Percentiles rank a stretch among this genome's conserved stretches.
Evolutionary conservation across 2,329 filamentous ascomycete species (phyloP).

Genomic region (Monilinia fructicola): DNA sequence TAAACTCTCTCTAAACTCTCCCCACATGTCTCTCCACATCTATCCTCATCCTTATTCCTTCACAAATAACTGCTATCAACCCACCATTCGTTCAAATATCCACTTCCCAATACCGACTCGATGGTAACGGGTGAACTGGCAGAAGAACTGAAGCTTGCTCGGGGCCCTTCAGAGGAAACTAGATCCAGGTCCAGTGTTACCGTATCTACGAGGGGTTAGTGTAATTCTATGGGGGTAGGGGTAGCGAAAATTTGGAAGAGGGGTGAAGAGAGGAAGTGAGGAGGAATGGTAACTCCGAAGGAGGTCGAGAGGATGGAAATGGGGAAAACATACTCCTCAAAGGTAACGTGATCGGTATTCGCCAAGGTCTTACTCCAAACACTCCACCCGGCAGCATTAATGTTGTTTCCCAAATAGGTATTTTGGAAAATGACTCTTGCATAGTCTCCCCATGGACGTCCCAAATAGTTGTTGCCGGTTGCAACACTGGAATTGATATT

Average conservation of each 20-base stretch:
- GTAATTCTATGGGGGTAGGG: background rate
- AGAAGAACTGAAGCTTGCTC: conserved; percentile 28
- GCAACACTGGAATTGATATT: conserved; percentile 45
- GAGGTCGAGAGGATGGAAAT: background rate
- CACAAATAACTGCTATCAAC: conserved; percentile 27
- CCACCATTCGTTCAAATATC: conserved; percentile 27
- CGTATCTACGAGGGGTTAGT: background rate
- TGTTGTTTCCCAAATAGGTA: conserved; percentile 48
- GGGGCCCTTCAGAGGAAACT: conserved; percentile 21
- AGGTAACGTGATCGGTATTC: conserved; percentile 1
- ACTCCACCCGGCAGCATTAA: conserved; percentile 52
- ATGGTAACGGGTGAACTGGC: conserved; percentile 21
- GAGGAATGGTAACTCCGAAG: background rate
- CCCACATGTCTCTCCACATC: background rate
- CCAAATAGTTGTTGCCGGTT: conserved; percentile 48
- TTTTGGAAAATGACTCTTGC: conserved; percentile 53
- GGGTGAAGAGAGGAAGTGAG: background rate
- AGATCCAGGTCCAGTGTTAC: conserved; percentile 51
- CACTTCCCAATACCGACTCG: conserved; percentile 28
- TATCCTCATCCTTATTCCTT: background rate
- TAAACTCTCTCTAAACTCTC: background rate
- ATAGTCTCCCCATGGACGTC: conserved; percentile 52
- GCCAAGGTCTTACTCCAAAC: conserved; percentile 45
- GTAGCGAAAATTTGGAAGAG: background rate
- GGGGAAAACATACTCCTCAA: background rate